Base-by-base conservation (phyloP, 2,329 filamentous ascomycete species). In the Tolypocladium paradoxum region DNA sequence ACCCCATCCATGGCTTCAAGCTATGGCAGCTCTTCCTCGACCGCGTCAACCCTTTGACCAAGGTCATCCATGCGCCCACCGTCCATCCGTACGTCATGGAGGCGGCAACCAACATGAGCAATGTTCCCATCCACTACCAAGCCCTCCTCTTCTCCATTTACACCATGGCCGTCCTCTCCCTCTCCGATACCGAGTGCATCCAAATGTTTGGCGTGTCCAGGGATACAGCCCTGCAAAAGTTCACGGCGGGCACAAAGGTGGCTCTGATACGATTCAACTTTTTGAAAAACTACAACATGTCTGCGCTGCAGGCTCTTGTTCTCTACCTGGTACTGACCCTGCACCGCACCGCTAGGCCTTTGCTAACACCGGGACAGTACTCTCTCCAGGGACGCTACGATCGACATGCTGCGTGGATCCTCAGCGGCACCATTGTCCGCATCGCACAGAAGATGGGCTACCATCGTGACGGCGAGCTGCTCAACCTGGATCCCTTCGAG, bases 21-120 rank as follows among this genome's bases (percentile, higher is more conserved):
- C 74, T 92, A 6, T 92, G 88, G 88, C 84, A 90, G 64, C 73
- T 82, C 9, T 90, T 85, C 58, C 70, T 90, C 6, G 82, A 88
- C 49, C 83, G 88, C 56, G 82, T 91, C 53, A 87, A 91, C 60
- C 87, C 87, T 0, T 65, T 90, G 47, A 81, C 82, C 58, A 91
- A 90, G 64, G 70, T 81, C 47, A 82, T 89, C 27, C 88, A 92
- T 63, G 78, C 85, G 1, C 87, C 87, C 0, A 83, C 83, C 0
- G 67, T 89, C 4, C 83, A 90, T 61, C 76, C 78, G 2, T 76
- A 79, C 47, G 72, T 90, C 8, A 75, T 86, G 37, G 79, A 87
- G 54, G 83, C 84, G 2, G 78, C 77, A 1, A 75, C 75, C 18
- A 76, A 81, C 55, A 70, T 84, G 22, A 69, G 71, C 14, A 75